Conservation (phyloP, 2,329 filamentous ascomycete genomes). For the Saccharata proteae region DNA sequence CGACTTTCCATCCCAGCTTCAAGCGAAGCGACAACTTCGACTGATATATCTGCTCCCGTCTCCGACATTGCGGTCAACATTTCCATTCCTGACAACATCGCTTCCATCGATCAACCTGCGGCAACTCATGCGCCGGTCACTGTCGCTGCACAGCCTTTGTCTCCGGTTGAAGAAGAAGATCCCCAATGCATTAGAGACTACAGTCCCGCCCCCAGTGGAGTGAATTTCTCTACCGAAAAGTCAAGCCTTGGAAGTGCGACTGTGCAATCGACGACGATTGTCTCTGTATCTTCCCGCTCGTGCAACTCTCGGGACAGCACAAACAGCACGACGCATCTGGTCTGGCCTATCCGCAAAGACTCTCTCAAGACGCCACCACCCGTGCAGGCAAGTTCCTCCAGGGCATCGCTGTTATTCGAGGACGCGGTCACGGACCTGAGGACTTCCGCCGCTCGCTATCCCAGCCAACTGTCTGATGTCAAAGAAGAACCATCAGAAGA, state of each 20-base stretch:
- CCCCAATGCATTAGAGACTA: conserved; percentile 3
- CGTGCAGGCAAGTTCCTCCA: no score
- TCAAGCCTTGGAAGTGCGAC: conserved; percentile 7
- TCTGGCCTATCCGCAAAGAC: conserved; percentile 12
- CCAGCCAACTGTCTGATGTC: conserved; percentile 30
- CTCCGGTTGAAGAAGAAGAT: no score
- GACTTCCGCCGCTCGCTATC: conserved; percentile 19
- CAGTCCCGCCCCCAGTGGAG: conserved; percentile 1
- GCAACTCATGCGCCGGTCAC: no score
- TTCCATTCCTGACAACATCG: no score
- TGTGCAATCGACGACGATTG: conserved; percentile 5
- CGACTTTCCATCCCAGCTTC: no score
- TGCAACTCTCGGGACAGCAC: conserved; percentile 16
- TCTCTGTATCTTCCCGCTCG: conserved; percentile 3
- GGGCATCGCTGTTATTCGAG: no score
- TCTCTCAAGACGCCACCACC: no score
- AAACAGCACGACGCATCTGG: conserved; percentile 23
- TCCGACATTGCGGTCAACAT: no score
- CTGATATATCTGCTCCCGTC: no score
- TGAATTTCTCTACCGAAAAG: conserved; percentile 4
- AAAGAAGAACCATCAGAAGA: conserved; percentile 39
- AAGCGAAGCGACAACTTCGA: no score
- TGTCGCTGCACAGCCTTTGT: no score
- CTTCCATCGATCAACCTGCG: no score
- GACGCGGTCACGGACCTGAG: conserved; percentile 22